Conservation (phyloP, 1,284 basidiomycete species). For the Schizopora paradoxa region DNA sequence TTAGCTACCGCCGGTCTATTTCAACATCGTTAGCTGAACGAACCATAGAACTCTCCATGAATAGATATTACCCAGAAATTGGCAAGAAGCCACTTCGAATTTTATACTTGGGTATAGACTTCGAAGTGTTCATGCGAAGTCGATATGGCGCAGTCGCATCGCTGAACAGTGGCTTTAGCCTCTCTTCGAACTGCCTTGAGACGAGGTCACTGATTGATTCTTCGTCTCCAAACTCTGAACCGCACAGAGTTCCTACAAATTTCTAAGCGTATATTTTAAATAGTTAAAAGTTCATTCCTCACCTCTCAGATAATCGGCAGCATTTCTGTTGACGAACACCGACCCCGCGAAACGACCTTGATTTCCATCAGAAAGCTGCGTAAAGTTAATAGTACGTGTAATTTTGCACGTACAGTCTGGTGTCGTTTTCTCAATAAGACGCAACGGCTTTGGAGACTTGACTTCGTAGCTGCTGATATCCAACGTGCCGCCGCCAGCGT, state of each 20-base stretch:
- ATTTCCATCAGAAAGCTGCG: too few relatives aligned
- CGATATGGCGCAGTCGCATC: slow-evolving; percentile 60
- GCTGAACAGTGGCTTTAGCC: slow-evolving; percentile 69
- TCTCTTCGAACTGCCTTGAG: slow-evolving; percentile 70
- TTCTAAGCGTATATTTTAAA: too few relatives aligned
- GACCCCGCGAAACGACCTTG: slow-evolving; percentile 72
- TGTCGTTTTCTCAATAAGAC: slow-evolving; percentile 73
- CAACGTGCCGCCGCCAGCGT: slow-evolving; percentile 74
- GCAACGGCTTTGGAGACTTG: slow-evolving; percentile 58
- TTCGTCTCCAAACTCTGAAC: slow-evolving; percentile 46
- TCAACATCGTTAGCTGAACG: background rate
- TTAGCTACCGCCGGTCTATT: slow-evolving; percentile 54
- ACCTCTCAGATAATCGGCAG: background rate
- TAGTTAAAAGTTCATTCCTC: too few relatives aligned
- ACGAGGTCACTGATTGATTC: slow-evolving; percentile 61
- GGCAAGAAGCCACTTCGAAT: slow-evolving; percentile 66
- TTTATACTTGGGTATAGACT: slow-evolving; percentile 58
- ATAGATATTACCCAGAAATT: slow-evolving; percentile 49
- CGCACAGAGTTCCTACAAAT: slow-evolving; percentile 5
- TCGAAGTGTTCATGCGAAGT: slow-evolving; percentile 68
- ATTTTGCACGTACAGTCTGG: slow-evolving; percentile 56
- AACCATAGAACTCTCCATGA: background rate
- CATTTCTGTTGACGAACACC: slow-evolving; percentile 57
- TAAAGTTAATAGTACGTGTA: too few relatives aligned
- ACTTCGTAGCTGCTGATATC: slow-evolving; percentile 76